Evolutionary conservation across 164 flowering plant species (phyloP), one percentile per base, ranked within the genome.

Genomic region (Chimonanthus praecox): DNA sequence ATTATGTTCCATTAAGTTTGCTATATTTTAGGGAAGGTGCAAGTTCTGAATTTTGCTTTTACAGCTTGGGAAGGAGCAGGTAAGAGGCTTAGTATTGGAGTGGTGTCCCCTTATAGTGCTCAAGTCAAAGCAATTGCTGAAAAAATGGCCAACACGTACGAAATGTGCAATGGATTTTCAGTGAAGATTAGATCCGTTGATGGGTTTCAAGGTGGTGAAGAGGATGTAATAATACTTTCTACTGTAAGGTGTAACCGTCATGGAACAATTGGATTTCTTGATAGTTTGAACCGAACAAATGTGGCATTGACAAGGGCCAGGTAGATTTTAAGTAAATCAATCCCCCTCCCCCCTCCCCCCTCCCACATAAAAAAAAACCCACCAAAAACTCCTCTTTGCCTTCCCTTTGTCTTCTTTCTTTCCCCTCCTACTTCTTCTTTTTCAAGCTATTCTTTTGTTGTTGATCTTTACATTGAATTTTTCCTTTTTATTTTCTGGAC

Each of bases 281-380:
- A 79, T n/a, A 82, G 75, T 80, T 72, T 60, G 44, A 82, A 82
- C 47, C 82, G 90, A 72, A 78, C 89, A 44, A 90, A 88, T 77
- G 92, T 88, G 48, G 87, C 92, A 18, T 73, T 88, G 69, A 87
- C 92, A 61, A 81, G 92, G 78, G 94, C 95, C 0, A 85, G 89
- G 94, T 92, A 84, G 16, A 13, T 66, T 58, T n/a, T 4, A 7
- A 4, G 16, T 15, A 4, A 20, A 68, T 7, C 18, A 63, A 18
- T 63, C 33, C 33, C 33, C 33, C 33, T 33, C 33, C 33, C 33
- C 33, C 33, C 33, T 20, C 21, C 21, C 21, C 21, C 21, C 21
- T 33, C 33, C 33, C 33, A 1, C 33, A 33, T 33, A 0, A 33
- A 33, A 33, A 33, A 33, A 33, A 44, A 6, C 11, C 47, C 46